These are phyloP conservation scores for Wickerhamiella shivajii DNA, from an alignment of 805 yeast genomes.

Conservation along the genomic window DNA sequence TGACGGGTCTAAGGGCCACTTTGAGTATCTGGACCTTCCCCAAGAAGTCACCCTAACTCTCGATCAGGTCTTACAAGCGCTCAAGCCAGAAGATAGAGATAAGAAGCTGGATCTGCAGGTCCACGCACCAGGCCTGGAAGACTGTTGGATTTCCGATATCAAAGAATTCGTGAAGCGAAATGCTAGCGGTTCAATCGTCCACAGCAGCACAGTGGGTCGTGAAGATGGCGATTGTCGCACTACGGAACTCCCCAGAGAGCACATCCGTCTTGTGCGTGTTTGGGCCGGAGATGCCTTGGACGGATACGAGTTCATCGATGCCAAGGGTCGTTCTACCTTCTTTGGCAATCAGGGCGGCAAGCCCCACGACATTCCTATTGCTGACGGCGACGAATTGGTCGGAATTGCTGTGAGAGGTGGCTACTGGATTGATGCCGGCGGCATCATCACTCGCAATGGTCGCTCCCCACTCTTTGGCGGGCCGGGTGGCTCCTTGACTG, in stretches of 20 bases:
- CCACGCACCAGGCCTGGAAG: conserved; percentile 29
- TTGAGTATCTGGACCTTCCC: conserved; percentile 54
- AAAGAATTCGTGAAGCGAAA: conserved; percentile 16
- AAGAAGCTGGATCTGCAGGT: conserved; percentile 27
- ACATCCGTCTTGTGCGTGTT: conserved; percentile 35
- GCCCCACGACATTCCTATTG: conserved; percentile 37
- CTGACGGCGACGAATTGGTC: conserved; percentile 41
- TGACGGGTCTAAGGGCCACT: conserved; percentile 42
- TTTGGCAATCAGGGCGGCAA: conserved; percentile 29
- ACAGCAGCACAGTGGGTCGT: conserved; percentile 12
- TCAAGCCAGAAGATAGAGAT: conserved; percentile 24
- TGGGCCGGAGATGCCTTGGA: conserved; percentile 69
- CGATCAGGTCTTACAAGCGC: conserved; percentile 29
- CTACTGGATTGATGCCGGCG: conserved; percentile 80
- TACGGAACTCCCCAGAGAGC: conserved; percentile 12
- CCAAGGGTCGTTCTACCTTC: conserved; percentile 17
- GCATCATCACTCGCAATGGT: conserved; percentile 38
- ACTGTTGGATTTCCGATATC: conserved; percentile 38
- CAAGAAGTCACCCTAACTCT: conserved; percentile 35
- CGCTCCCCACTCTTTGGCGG: conserved; percentile 49
- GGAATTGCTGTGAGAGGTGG: conserved; percentile 61
- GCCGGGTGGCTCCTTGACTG: conserved; percentile 45
- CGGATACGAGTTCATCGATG: conserved; percentile 48
- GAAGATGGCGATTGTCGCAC: conserved; percentile 13
- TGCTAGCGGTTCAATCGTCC: background rate